Percentiles rank a stretch among this genome's conserved stretches.
Conservation (phyloP, 495 filamentous ascomycete genomes). For the Neurospora sp. region DNA sequence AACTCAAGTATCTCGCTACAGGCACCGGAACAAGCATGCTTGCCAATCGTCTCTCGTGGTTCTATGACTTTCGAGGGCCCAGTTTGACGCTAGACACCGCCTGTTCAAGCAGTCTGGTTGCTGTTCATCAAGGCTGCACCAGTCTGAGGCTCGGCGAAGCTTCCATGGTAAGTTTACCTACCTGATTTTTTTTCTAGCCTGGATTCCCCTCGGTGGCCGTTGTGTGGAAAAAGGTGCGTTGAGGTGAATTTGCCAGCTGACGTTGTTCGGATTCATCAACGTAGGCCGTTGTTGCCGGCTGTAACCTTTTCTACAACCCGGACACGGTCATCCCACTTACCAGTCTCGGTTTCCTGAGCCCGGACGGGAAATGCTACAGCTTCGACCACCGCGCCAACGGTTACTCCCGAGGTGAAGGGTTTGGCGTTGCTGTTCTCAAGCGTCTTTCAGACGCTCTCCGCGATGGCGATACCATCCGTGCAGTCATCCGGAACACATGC, state of each 20-base stretch:
- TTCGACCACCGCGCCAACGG: slow-evolving; percentile 53
- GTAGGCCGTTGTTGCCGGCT: slow-evolving; percentile 39
- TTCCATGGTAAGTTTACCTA: slow-evolving; percentile 2
- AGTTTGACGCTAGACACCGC: slow-evolving; percentile 40
- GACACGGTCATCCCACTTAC: slow-evolving; percentile 21
- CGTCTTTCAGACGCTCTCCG: slow-evolving; percentile 34
- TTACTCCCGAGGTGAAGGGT: slow-evolving; percentile 51
- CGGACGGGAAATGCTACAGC: slow-evolving; percentile 36
- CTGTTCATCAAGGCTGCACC: slow-evolving; percentile 41
- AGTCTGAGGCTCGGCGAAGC: slow-evolving; percentile 30
- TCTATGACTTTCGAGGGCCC: slow-evolving; percentile 34
- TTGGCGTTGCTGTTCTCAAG: slow-evolving; percentile 46
- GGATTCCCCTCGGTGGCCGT: no score
- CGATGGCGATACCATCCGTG: slow-evolving; percentile 45
- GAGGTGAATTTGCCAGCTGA: no score
- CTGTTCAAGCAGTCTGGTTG: slow-evolving; percentile 44
- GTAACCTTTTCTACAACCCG: slow-evolving; percentile 38
- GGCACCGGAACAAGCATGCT: slow-evolving; percentile 24
- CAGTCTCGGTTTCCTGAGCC: slow-evolving; percentile 25
- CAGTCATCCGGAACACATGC: slow-evolving; percentile 44
- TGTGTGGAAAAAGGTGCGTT: no score
- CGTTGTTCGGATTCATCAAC: slow-evolving; percentile 1
- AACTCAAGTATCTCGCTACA: slow-evolving; percentile 36
- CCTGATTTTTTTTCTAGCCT: slow-evolving; percentile 20
- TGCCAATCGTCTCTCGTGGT: slow-evolving; percentile 42